Conservation (phyloP, 768 basidiomycete genomes). For the Pleurotus cornucopiae region DNA sequence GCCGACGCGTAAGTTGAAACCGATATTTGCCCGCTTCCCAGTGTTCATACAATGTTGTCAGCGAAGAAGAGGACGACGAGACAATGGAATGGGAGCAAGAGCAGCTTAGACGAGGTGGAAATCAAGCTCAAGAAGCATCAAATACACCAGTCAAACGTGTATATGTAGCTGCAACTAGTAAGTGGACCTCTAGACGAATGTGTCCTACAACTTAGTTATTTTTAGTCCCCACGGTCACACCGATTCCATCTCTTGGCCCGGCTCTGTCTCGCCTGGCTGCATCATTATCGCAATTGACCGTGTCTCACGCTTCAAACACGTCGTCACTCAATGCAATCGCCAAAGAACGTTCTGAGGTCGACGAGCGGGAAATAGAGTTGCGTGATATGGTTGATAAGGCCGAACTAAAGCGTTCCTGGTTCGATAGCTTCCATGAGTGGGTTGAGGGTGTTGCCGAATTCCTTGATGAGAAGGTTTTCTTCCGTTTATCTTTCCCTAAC, state of each 20-base stretch:
- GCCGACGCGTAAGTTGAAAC: slow-evolving; percentile 64
- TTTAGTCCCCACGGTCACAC: slow-evolving; percentile 61
- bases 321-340: slow-evolving; percentile 51
- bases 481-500: neutral
- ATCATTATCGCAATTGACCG: slow-evolving; percentile 54
- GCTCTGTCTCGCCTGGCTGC: slow-evolving; percentile 59
- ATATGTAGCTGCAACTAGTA: slow-evolving; percentile 75
- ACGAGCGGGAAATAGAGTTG: slow-evolving; percentile 67
- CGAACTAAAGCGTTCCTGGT: slow-evolving; percentile 81
- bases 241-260: slow-evolving; percentile 60
- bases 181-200: slow-evolving; percentile 13
- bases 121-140: slow-evolving; percentile 32
- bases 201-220: slow-evolving; percentile 9
- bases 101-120: slow-evolving; percentile 74
- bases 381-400: slow-evolving; percentile 70
- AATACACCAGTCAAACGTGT: slow-evolving; percentile 42
- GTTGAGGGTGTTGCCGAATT: slow-evolving; percentile 81
- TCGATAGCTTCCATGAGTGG: slow-evolving; percentile 73
- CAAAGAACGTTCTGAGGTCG: slow-evolving; percentile 61
- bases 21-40: neutral
- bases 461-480: slow-evolving; percentile 76
- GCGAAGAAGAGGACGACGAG: slow-evolving; percentile 83
- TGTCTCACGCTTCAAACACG: slow-evolving; percentile 65
- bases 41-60: slow-evolving; percentile 17
- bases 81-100: slow-evolving; percentile 82